A percentile compares a stretch with the other conserved stretches of the same genome.
Evolutionary conservation across 2,329 filamentous ascomycete genomes (phyloP).

Genomic region (Aspergillus ruber): DNA sequence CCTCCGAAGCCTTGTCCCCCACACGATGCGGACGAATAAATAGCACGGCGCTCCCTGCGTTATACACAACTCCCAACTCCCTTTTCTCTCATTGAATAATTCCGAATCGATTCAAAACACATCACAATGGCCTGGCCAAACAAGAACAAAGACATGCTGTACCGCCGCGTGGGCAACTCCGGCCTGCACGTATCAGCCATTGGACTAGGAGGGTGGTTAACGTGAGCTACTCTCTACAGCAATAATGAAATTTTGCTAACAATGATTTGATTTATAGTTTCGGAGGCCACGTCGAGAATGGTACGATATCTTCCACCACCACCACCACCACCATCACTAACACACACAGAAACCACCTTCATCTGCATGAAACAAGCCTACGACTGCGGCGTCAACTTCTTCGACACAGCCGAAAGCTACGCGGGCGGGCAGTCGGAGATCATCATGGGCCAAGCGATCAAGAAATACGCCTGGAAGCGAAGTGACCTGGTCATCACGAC

Average conservation of each 20-base stretch:
- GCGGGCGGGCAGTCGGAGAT: conserved; percentile 48
- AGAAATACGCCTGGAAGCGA: conserved; percentile 52
- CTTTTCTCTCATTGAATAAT: neutral
- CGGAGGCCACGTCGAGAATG: conserved; percentile 64
- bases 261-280: conserved; percentile 25
- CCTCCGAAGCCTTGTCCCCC: conserved; percentile 7
- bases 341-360: conserved; percentile 16
- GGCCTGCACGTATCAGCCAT: conserved; percentile 69
- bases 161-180: conserved; percentile 63
- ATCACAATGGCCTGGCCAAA: conserved; percentile 16
- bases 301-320: conserved; percentile 29
- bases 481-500: conserved; percentile 43
- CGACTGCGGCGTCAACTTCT: conserved; percentile 52
- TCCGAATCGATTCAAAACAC: neutral
- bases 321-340: neutral
- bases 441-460: conserved; percentile 51
- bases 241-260: neutral
- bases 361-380: conserved; percentile 48
- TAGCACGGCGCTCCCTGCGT: neutral
- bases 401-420: conserved; percentile 50
- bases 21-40: conserved; percentile 4
- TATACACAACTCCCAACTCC: neutral
- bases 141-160: conserved; percentile 52
- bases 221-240: conserved; percentile 11
- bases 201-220: conserved; percentile 50